phyloP scores from a whole-genome alignment of 2,329 filamentous ascomycete genomes.

The Hymenotorrendiella dingleyae region DNA sequence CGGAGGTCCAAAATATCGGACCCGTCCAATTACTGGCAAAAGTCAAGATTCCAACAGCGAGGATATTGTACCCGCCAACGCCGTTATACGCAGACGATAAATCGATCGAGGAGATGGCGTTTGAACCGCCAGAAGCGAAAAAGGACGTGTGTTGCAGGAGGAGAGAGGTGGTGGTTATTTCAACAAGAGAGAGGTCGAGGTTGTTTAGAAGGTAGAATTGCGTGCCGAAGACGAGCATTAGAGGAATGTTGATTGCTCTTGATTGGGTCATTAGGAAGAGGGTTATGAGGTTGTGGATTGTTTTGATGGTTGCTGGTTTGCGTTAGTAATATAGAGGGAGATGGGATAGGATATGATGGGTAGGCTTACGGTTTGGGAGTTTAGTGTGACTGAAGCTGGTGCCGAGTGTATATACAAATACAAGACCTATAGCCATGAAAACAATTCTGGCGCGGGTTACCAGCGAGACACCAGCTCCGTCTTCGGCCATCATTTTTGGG shows the following conservation, averaged over 20 bases:
- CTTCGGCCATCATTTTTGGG: constrained; percentile 28
- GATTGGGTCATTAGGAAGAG: constrained; percentile 85
- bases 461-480: constrained; percentile 20
- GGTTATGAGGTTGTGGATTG: constrained; percentile 64
- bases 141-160: constrained; percentile 78
- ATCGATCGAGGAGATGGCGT: constrained; percentile 93
- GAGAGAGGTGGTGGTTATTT: constrained; percentile 64
- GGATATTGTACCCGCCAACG: constrained; percentile 70
- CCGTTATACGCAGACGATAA: constrained; percentile 95
- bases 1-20: constrained; percentile 78
- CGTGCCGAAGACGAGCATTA: constrained; percentile 70
- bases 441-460: constrained; percentile 37
- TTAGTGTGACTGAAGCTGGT: constrained; percentile 33
- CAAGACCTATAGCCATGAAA: constrained; percentile 38
- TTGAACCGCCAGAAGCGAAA: constrained; percentile 86
- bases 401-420: constrained; percentile 36
- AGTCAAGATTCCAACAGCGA: constrained; percentile 75
- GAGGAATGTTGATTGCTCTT: constrained; percentile 74
- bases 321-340: constrained; percentile 9
- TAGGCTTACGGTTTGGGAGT: constrained; percentile 19
- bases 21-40: constrained; percentile 91
- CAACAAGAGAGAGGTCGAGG: constrained; percentile 43
- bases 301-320: constrained; percentile 25
- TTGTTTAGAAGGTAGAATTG: constrained; percentile 48
- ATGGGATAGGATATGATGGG: neutral